Percentiles rank a stretch among this genome's conserved stretches.
Evolutionary conservation across 179 eudicot genomes (phyloP).

Genomic region (Actinidia chinensis): DNA sequence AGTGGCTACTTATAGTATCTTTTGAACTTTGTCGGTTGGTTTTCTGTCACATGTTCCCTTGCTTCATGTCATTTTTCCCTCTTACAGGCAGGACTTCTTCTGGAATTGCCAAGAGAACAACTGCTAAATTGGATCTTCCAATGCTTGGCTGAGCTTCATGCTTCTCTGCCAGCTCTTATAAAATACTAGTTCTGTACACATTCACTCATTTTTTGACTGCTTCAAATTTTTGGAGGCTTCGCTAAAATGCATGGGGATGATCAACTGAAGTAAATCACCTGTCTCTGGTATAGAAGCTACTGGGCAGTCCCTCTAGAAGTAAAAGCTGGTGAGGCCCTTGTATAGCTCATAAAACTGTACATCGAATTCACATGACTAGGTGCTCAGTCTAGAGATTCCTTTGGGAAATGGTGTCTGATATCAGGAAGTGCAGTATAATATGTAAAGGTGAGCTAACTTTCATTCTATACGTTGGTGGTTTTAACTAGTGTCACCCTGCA

Average conservation of each 20-base stretch:
- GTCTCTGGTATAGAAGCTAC: not conserved
- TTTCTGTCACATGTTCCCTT: not conserved
- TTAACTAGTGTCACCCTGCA: too few species aligned
- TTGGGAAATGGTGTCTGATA: not conserved
- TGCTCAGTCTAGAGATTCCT: not conserved
- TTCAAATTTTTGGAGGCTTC: not conserved
- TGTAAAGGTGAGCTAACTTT: not conserved
- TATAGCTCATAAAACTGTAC: not conserved
- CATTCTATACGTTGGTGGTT: not conserved
- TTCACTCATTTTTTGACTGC: not conserved
- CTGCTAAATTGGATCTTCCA: conserved; percentile 91
- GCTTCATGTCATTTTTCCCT: not conserved
- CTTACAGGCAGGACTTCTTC: conserved; percentile 76
- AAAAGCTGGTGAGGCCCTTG: not conserved
- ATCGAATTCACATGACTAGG: not conserved
- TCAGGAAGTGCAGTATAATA: not conserved
- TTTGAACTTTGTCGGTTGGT: not conserved
- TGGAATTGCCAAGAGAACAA: conserved; percentile 88
- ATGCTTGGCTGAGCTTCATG: conserved; percentile 81
- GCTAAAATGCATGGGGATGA: not conserved
- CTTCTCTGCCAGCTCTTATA: conserved; percentile 73
- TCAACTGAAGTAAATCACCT: not conserved
- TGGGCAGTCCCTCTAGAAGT: not conserved
- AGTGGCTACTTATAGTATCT: not conserved
- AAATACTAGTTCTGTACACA: conserved; percentile 48